These are phyloP conservation scores for Amanita rubescens DNA, from an alignment of 768 basidiomycete genomes.

Conservation along the genomic window DNA sequence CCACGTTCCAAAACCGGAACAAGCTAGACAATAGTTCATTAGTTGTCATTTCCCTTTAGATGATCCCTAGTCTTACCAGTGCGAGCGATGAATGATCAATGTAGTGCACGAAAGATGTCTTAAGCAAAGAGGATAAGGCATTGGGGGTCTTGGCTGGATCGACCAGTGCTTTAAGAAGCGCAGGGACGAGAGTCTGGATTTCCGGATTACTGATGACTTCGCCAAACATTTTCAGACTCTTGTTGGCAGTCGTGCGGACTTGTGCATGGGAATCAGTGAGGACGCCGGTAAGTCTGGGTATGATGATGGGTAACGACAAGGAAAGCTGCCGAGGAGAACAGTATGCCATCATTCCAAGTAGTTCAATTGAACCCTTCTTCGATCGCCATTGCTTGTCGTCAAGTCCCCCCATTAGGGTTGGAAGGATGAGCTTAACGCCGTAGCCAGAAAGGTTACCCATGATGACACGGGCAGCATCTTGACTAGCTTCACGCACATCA, in stretches of 20 bases:
- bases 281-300: conserved; percentile 90
- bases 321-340: conserved; percentile 95
- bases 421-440: conserved; percentile 92
- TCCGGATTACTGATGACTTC: conserved; percentile 98
- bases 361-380: conserved; percentile 94
- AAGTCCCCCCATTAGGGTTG: conserved; percentile 79
- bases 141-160: conserved; percentile 88
- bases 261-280: conserved; percentile 97
- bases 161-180: conserved; percentile 89
- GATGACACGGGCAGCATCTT: conserved; percentile 87
- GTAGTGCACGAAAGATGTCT: conserved; percentile 96
- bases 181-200: conserved; percentile 83
- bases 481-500: conserved; percentile 90
- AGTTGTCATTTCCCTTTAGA: background rate
- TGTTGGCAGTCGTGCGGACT: conserved; percentile 88
- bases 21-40: conserved; percentile 41
- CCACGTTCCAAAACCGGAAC: conserved; percentile 95
- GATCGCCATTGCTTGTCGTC: conserved; percentile 99
- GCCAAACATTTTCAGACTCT: conserved; percentile 94
- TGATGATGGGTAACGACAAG: conserved; percentile 90
- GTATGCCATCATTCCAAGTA: conserved; percentile 98
- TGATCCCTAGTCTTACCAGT: conserved; percentile 34
- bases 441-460: conserved; percentile 95
- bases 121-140: conserved; percentile 79
- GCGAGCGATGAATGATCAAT: conserved; percentile 97